Conservation (phyloP, 768 basidiomycete species). For the Leccinellum albellum region DNA sequence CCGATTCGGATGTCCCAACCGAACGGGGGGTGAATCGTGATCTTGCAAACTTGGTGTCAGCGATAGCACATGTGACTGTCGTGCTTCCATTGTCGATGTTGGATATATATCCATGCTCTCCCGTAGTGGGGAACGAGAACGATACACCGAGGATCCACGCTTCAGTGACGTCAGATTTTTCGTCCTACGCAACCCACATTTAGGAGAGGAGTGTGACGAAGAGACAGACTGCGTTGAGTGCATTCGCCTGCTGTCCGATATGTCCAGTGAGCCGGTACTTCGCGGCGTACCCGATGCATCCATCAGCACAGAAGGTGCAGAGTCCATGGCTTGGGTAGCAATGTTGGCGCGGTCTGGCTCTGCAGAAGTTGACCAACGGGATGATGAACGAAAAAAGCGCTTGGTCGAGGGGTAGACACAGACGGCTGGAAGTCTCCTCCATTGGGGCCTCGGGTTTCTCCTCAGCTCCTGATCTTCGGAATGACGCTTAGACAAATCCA, state of each 20-base stretch:
- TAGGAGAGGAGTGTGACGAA: slow-evolving; percentile 27
- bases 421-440: slow-evolving; percentile 21
- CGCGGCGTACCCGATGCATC: slow-evolving; percentile 18
- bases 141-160: slow-evolving; percentile 21
- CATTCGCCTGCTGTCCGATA: slow-evolving; percentile 12
- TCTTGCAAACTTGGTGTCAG: slow-evolving; percentile 17
- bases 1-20: slow-evolving; percentile 49
- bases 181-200: slow-evolving; percentile 38
- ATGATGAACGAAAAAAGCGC: slow-evolving; percentile 13
- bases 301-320: slow-evolving; percentile 20
- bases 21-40: slow-evolving; percentile 26
- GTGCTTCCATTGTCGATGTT: slow-evolving; percentile 16
- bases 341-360: not conserved
- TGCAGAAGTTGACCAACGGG: not conserved
- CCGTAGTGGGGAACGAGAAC: slow-evolving; percentile 23
- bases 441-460: slow-evolving; percentile 14
- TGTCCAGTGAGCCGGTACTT: slow-evolving; percentile 18
- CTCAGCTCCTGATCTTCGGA: slow-evolving; percentile 12
- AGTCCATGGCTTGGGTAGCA: slow-evolving; percentile 15
- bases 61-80: slow-evolving; percentile 20
- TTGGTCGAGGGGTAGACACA: slow-evolving; percentile 13
- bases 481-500: slow-evolving; percentile 4
- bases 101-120: slow-evolving; percentile 16
- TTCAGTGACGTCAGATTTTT: slow-evolving; percentile 34
- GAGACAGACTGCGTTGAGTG: slow-evolving; percentile 21